These are phyloP conservation scores for Heracleum sosnowskyi DNA, from an alignment of 129 eudicot species.

Conservation along the genomic window DNA sequence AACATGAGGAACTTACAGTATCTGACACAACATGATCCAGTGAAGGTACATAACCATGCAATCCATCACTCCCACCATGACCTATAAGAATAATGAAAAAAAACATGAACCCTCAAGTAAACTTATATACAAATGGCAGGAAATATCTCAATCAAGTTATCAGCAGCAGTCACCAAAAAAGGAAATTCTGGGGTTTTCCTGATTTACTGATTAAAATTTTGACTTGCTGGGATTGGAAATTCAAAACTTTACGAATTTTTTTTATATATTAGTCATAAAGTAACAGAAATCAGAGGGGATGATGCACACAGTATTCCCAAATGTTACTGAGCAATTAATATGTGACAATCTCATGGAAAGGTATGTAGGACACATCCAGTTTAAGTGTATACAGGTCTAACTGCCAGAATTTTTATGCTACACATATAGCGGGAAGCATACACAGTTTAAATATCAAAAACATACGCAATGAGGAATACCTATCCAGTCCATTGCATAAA, in stretches of 20 bases:
- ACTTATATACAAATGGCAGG: not conserved
- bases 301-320: not conserved
- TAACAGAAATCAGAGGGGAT: not conserved
- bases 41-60: constrained; percentile 98
- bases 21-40: constrained; percentile 93
- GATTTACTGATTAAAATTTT: not conserved
- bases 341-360: not conserved
- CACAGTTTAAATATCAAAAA: not conserved
- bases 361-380: not conserved
- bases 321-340: not conserved
- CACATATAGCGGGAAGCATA: not conserved
- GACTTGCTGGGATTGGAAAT: not conserved
- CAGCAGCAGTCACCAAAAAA: not conserved
- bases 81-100: constrained; percentile 31
- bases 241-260: not conserved
- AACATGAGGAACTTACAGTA: constrained; percentile 57
- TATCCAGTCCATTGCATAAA: constrained; percentile 98
- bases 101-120: not conserved
- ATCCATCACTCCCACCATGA: constrained; percentile 99
- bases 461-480: constrained; percentile 34
- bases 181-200: not conserved
- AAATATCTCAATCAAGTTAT: not conserved
- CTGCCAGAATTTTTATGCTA: not conserved
- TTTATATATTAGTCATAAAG: not conserved
- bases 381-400: not conserved